These are phyloP conservation scores for Penicillium waksmanii DNA, from an alignment of 495 filamentous ascomycete genomes.

Conservation along the genomic window DNA sequence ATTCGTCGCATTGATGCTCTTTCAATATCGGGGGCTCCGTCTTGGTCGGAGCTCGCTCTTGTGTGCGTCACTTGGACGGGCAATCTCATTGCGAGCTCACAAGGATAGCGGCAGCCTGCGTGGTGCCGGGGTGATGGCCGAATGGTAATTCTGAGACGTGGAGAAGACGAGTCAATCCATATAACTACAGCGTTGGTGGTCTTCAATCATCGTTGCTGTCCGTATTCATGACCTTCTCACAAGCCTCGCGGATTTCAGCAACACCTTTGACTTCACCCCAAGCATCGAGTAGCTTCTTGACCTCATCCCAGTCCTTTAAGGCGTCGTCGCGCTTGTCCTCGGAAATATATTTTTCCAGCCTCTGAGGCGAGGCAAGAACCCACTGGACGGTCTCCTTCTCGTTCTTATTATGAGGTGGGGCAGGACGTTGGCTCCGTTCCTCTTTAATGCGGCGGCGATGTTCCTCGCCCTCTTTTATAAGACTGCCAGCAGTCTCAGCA, in stretches of 20 bases:
- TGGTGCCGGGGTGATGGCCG: too few species aligned
- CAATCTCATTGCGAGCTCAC: too few species aligned
- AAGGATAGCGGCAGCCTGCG: too few species aligned
- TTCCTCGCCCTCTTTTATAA: conserved; percentile 60
- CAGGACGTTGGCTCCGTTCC: conserved; percentile 38
- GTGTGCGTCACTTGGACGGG: too few species aligned
- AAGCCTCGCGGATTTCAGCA: conserved; percentile 62
- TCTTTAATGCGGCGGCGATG: conserved; percentile 39
- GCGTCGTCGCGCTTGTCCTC: conserved; percentile 58
- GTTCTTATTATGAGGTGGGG: conserved; percentile 40
- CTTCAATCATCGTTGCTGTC: conserved; percentile 36
- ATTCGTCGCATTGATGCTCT: too few species aligned
- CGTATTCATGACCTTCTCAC: conserved; percentile 57
- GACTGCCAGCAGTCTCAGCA: conserved; percentile 70
- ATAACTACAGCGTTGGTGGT: background rate
- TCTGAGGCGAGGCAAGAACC: conserved; percentile 63
- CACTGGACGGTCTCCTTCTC: conserved; percentile 72
- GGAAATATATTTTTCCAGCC: conserved; percentile 52
- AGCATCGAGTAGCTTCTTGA: conserved; percentile 46
- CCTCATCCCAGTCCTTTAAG: conserved; percentile 61
- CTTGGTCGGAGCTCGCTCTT: too few species aligned
- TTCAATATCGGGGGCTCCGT: too few species aligned
- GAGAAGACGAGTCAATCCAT: background rate
- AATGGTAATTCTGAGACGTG: too few species aligned
- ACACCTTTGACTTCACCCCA: conserved; percentile 65